Evolutionary conservation across 2,329 filamentous ascomycete species (phyloP).

Genomic region (Alternaria hordeiaustralica): DNA sequence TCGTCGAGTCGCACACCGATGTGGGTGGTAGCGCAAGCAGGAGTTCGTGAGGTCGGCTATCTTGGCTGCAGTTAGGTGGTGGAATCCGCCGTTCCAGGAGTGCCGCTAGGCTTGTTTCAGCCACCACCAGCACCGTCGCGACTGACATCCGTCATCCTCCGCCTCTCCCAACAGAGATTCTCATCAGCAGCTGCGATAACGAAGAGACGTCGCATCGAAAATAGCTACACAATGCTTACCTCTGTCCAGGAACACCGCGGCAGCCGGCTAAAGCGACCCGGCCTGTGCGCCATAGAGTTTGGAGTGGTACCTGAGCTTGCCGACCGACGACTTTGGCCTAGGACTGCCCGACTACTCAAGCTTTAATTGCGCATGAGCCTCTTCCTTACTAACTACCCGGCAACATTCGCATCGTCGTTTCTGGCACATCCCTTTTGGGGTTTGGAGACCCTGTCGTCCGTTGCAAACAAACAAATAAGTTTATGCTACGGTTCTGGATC

Average conservation of each 20-base stretch:
- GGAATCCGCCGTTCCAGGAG: neutral
- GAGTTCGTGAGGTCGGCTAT: neutral
- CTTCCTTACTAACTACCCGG: neutral
- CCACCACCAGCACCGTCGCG: neutral
- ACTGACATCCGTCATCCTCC: neutral
- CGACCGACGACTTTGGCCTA: neutral
- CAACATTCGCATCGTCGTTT: neutral
- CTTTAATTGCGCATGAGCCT: constrained; percentile 1
- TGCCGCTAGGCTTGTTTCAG: neutral
- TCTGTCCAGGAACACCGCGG: neutral
- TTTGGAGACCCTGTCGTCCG: neutral
- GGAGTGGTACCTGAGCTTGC: neutral
- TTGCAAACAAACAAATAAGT: neutral
- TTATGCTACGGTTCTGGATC: neutral
- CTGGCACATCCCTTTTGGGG: neutral
- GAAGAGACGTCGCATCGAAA: neutral
- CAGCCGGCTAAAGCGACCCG: neutral
- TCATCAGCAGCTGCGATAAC: neutral
- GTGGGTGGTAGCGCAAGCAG: neutral
- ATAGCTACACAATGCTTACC: neutral
- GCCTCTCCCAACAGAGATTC: neutral
- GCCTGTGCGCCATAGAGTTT: neutral
- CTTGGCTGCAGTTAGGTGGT: neutral
- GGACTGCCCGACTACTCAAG: neutral
- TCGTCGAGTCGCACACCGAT: neutral